Percentiles rank a stretch among this genome's conserved stretches.
Evolutionary conservation across 306 rosid genomes (phyloP).

Genomic region (Trifolium fragiferum): DNA sequence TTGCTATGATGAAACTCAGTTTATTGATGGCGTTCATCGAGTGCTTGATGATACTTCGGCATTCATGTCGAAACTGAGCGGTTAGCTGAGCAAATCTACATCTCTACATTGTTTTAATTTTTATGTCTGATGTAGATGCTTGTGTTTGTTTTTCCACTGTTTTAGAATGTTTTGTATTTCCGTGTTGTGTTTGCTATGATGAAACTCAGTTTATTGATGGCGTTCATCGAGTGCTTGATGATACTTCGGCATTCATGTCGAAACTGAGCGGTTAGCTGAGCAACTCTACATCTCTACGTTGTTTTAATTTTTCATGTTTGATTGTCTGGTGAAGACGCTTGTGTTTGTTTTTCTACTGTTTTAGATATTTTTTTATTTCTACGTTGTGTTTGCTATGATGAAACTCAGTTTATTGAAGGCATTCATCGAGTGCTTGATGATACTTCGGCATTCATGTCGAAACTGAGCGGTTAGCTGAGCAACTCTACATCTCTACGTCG

Average conservation of each 20-base stretch:
- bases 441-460: constrained; percentile 48
- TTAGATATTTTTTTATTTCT: not conserved
- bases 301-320: not conserved
- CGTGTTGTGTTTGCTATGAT: constrained; percentile 44
- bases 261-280: constrained; percentile 57
- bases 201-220: constrained; percentile 40
- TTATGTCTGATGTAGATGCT: not conserved
- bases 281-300: constrained; percentile 10
- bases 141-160: not conserved
- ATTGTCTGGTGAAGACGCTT: not conserved
- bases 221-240: constrained; percentile 37
- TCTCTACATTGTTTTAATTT: not conserved
- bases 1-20: constrained; percentile 46
- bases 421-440: constrained; percentile 39
- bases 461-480: constrained; percentile 57
- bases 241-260: constrained; percentile 48
- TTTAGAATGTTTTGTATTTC: not conserved
- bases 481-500: not conserved
- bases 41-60: constrained; percentile 48
- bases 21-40: constrained; percentile 41
- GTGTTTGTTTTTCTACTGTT: not conserved
- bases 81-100: constrained; percentile 51
- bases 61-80: constrained; percentile 53
- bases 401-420: constrained; percentile 37
- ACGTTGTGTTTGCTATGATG: constrained; percentile 46